Conservation (phyloP, 2,329 filamentous ascomycete genomes). For the Cladosporium sphaerospermum region DNA sequence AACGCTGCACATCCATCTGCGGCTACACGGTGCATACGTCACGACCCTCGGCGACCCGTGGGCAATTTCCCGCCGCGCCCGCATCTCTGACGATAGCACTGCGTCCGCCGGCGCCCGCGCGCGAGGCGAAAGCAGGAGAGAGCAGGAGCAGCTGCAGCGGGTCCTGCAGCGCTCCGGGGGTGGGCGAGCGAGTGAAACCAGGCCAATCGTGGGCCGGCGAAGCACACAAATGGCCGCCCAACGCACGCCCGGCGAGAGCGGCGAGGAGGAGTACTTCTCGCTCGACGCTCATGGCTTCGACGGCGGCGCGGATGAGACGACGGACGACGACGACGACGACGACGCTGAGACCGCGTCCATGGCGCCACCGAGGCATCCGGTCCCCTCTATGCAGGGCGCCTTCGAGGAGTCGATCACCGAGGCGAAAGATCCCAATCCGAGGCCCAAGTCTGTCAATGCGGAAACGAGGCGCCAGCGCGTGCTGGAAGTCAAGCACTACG, state of each 20-base stretch:
- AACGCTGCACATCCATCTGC: too few species aligned
- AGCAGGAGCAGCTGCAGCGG: too few species aligned
- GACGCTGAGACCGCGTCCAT: slow-evolving; percentile 7
- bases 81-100: too few species aligned
- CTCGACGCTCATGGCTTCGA: neutral
- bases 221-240: neutral
- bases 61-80: too few species aligned
- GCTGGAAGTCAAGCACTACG: slow-evolving; percentile 61
- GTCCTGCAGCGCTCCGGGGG: too few species aligned
- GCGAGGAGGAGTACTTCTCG: neutral
- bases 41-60: too few species aligned
- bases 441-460: slow-evolving; percentile 39
- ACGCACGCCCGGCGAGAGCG: neutral
- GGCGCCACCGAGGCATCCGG: slow-evolving; percentile 57
- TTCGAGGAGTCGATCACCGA: slow-evolving; percentile 79
- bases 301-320: neutral
- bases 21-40: too few species aligned
- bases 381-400: slow-evolving; percentile 69
- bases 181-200: too few species aligned
- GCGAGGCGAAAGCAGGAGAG: too few species aligned
- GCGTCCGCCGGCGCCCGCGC: too few species aligned
- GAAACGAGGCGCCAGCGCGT: slow-evolving; percentile 59
- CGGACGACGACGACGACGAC: neutral
- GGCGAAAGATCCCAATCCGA: slow-evolving; percentile 45
- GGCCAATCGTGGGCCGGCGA: too few species aligned